A percentile compares a stretch with the other conserved stretches of the same genome.
phyloP scores from a whole-genome alignment of 164 flowering plant species.

The Tinospora cordifolia region DNA sequence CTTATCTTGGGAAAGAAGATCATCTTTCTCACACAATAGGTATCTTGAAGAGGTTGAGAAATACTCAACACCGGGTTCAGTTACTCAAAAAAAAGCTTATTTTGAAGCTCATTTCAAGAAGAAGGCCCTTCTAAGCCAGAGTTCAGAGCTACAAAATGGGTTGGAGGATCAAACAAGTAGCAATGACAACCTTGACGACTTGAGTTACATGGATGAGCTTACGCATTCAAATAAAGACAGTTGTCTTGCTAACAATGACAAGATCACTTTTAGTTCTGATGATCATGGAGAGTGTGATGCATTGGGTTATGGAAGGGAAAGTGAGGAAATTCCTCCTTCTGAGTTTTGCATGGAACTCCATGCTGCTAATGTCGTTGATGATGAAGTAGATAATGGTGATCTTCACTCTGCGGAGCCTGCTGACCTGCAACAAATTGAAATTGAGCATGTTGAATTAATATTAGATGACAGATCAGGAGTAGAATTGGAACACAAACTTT shows the following conservation, averaged over 20 bases:
- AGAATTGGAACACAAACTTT: conserved; percentile 17
- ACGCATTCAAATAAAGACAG: conserved; percentile 22
- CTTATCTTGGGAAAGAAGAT: conserved; percentile 74
- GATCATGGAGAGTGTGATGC: conserved; percentile 28
- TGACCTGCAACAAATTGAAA: conserved; percentile 21
- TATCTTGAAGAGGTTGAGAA: conserved; percentile 81
- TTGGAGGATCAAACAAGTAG: conserved; percentile 25
- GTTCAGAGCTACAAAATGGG: conserved; percentile 31
- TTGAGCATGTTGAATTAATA: conserved; percentile 2
- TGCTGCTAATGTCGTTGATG: neutral
- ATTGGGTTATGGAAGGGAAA: conserved; percentile 25
- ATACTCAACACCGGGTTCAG: conserved; percentile 74
- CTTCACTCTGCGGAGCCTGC: conserved; percentile 16
- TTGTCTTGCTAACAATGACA: conserved; percentile 25
- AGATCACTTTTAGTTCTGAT: conserved; percentile 32
- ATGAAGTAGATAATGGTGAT: neutral
- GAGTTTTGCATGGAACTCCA: conserved; percentile 22
- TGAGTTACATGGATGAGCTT: conserved; percentile 24
- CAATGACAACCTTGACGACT: conserved; percentile 22
- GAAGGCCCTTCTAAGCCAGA: conserved; percentile 44
- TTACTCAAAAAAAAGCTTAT: conserved; percentile 73
- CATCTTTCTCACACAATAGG: conserved; percentile 72
- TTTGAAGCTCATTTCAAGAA: conserved; percentile 82
- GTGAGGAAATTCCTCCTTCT: conserved; percentile 16
- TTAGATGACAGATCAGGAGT: conserved; percentile 16